Base-by-base conservation (phyloP, 331 rosid species). In the Rhamnella rubrinervis region DNA sequence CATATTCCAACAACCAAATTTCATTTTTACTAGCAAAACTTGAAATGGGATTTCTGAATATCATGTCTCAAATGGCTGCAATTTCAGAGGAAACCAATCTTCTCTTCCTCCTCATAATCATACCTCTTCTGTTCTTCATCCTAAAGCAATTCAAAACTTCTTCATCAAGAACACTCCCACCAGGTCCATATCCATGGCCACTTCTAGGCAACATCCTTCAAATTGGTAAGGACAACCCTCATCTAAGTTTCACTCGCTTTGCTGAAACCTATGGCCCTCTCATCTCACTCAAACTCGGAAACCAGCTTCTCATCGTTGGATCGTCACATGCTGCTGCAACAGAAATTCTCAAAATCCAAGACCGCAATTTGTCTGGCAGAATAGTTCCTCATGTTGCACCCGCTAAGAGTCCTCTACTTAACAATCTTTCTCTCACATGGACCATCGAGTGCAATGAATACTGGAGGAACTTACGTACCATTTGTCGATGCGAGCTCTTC, bases 101-200 rank as follows among this genome's bases (percentile, higher is more conserved):
- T 28, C 46, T 66, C 28, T 26, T 49, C 40, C 59, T 66, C 6
- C 11, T 52, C 41, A 3, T 66, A 6, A n/a, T 38, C 8, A 25
- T 35, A 6, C 44, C 15, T 28, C 8, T 60, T 4, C 21, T 49
- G 10, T 66, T 50, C 40, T 7, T 49, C 8, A 8, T 51, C 58
- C 57, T 26, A 49, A 50, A 49, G 8, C 58, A 50, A 6, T 50
- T 28, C 9, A 18, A 53, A 53, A 17, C 58, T 53, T 21, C 11
- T 0, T 18, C 17, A 76, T 35, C 39, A 28, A 50, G 17, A 3
- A 55, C 63, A 12, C 62, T 77, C 38, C 81, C 81, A 12, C 72
- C 77, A 8, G 81, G 81, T 19, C 81, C 81, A 15, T 58, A 21
- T n/a, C 68, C 72, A 65, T 71, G 81, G 81, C 77, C 81, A 4